These are phyloP conservation scores for Cystofilobasidium macerans DNA, from an alignment of 768 basidiomycete species.

Conservation along the genomic window DNA sequence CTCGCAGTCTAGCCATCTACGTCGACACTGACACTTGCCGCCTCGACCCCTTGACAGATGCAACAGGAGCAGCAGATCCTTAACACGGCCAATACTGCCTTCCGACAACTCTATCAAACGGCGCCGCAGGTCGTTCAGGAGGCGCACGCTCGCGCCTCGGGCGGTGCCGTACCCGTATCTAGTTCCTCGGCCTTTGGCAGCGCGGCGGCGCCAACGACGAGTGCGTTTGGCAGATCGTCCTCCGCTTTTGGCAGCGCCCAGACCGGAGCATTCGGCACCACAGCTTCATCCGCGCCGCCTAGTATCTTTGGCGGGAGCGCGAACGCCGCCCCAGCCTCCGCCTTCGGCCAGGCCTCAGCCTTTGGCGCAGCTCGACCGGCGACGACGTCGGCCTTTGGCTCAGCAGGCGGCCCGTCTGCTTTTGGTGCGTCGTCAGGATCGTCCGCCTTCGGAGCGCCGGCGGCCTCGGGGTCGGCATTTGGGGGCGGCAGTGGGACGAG, in stretches of 20 bases:
- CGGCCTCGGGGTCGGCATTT: constrained; percentile 3
- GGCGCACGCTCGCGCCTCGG: background rate
- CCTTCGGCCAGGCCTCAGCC: constrained; percentile 10
- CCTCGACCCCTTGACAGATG: background rate
- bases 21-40: background rate
- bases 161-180: background rate
- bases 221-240: constrained; percentile 1
- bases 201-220: background rate
- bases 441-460: background rate
- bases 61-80: constrained; percentile 20
- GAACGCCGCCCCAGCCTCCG: background rate
- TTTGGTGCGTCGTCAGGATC: background rate
- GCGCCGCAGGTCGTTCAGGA: background rate
- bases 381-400: constrained; percentile 7
- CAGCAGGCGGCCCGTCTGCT: background rate
- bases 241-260: background rate
- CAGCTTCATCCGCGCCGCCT: background rate
- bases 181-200: constrained; percentile 22
- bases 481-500: constrained; percentile 5
- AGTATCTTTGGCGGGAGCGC: background rate
- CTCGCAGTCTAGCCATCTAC: background rate
- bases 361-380: constrained; percentile 7
- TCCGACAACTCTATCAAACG: background rate
- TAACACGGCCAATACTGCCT: background rate
- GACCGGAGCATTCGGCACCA: constrained; percentile 4